Evolutionary conservation across 805 yeast species (phyloP).

Genomic region (Candida silvicultrix): DNA sequence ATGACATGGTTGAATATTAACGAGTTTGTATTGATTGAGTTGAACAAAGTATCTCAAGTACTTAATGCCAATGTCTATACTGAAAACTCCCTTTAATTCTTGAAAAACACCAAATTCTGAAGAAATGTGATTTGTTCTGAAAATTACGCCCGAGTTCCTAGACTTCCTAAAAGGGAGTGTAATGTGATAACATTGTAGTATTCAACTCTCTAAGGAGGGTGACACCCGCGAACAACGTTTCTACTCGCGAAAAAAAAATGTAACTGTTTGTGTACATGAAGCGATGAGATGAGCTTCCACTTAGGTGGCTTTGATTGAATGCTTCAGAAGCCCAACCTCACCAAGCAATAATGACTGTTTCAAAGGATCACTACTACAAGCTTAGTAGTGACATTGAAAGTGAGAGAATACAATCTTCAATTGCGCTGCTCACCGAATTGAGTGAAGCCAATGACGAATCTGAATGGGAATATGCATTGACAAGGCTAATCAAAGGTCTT

Average conservation of each 20-base stretch:
- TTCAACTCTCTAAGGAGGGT: neutral
- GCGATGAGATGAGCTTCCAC: constrained; percentile 1
- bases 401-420: constrained; percentile 71
- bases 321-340: neutral
- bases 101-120: neutral
- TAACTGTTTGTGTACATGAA: neutral
- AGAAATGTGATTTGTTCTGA: constrained; percentile 2
- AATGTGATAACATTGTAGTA: neutral
- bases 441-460: constrained; percentile 30
- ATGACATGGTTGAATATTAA: constrained; percentile 32
- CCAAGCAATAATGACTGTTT: constrained; percentile 35
- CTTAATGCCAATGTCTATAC: neutral
- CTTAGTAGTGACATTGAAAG: constrained; percentile 70
- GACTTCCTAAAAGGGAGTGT: constrained; percentile 11
- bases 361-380: constrained; percentile 70
- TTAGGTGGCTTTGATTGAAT: neutral
- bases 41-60: neutral
- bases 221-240: neutral
- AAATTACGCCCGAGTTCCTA: neutral
- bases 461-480: constrained; percentile 81
- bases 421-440: constrained; percentile 56
- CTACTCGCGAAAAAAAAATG: neutral
- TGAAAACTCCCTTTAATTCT: neutral
- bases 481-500: constrained; percentile 74
- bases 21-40: constrained; percentile 1